Base-by-base conservation (phyloP, 106 monocot species). In the Allium sativum region DNA sequence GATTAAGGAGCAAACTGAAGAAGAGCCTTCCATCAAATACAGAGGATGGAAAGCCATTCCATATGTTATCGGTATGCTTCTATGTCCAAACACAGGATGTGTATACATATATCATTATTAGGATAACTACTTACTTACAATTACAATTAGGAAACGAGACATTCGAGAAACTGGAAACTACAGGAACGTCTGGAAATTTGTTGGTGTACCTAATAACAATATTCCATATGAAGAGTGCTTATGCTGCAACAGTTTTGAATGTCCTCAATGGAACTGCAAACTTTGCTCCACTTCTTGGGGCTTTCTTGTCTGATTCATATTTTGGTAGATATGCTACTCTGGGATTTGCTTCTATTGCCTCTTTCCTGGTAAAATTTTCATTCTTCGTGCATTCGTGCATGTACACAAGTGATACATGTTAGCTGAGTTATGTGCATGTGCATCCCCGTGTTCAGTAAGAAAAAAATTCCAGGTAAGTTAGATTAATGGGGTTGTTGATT, bases 1-100 rank as follows among this genome's bases (percentile, higher is more conserved):
- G 31, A 31, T 31, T 50, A 50, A 50, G 8, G 15, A 50, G 8
- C 11, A 15, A 50, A 50, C 6, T 11, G 58, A 58, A 20, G 40
- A 40, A 44, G 51, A 48, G 21, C 61, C 73, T 3, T 10, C 53
- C 22, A 42, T 79, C 21, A 80, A 71, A 54, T 51, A 71, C 66
- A 58, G 70, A 10, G 86, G 86, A 8, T 86, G 86, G 86, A 78
- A 62, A 40, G 81, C 78, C 42, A 86, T 86, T 81, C 81, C 86
- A 11, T 86, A 78, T 55, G 58, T 86, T 68, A 86, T 86, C 17
- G 86, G 85, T 85, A 56, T 41, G 14, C 31, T 31, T 31, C 31
- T 18, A 22, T 18, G 14, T n/a, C 3, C 9, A 13, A 1, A 45
- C 13, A 18, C 12, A 20, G 18, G 10, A 10, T 13, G 7, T 58